These are phyloP conservation scores for Orbilia brochopaga DNA, from an alignment of 2,329 filamentous ascomycete genomes.

Conservation along the genomic window DNA sequence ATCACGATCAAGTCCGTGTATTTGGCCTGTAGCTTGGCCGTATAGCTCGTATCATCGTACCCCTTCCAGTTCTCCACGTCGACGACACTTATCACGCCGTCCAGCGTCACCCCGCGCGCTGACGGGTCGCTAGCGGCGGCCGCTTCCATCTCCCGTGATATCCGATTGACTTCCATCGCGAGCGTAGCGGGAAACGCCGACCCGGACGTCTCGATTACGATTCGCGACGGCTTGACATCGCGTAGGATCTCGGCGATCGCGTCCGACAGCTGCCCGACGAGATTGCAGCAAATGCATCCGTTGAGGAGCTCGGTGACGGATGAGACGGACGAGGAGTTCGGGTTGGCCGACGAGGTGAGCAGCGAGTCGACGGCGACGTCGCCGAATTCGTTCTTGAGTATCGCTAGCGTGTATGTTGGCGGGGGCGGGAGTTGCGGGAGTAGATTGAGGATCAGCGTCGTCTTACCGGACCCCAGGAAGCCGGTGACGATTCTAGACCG, in stretches of 20 bases:
- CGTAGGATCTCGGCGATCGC: slow-evolving; percentile 75
- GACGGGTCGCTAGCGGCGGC: slow-evolving; percentile 8
- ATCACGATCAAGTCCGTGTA: slow-evolving; percentile 91
- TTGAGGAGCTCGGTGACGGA: slow-evolving; percentile 93
- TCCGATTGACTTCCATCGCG: slow-evolving; percentile 84
- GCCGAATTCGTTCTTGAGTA: slow-evolving; percentile 98
- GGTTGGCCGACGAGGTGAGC: slow-evolving; percentile 65
- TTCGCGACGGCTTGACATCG: slow-evolving; percentile 71
- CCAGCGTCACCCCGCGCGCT: slow-evolving; percentile 70
- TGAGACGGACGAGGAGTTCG: slow-evolving; percentile 75
- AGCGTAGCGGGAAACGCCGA: slow-evolving; percentile 86
- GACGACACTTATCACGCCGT: slow-evolving; percentile 86
- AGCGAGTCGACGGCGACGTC: slow-evolving; percentile 92
- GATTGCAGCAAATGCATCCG: slow-evolving; percentile 92
- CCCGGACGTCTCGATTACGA: slow-evolving; percentile 92
- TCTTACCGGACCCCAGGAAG: slow-evolving; percentile 95
- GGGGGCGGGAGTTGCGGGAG: slow-evolving; percentile 84
- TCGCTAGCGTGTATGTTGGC: slow-evolving; percentile 80
- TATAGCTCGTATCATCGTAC: slow-evolving; percentile 89
- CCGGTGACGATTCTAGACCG: slow-evolving; percentile 95
- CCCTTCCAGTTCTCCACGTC: slow-evolving; percentile 95
- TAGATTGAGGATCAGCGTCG: slow-evolving; percentile 91
- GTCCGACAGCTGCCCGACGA: slow-evolving; percentile 85
- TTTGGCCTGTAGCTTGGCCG: slow-evolving; percentile 81
- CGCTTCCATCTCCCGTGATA: slow-evolving; percentile 70